A percentile compares a stretch with the other conserved stretches of the same genome.
These are phyloP conservation scores for Periconia sp. DNA, from an alignment of 2,329 filamentous ascomycete species.

Conservation along the genomic window DNA sequence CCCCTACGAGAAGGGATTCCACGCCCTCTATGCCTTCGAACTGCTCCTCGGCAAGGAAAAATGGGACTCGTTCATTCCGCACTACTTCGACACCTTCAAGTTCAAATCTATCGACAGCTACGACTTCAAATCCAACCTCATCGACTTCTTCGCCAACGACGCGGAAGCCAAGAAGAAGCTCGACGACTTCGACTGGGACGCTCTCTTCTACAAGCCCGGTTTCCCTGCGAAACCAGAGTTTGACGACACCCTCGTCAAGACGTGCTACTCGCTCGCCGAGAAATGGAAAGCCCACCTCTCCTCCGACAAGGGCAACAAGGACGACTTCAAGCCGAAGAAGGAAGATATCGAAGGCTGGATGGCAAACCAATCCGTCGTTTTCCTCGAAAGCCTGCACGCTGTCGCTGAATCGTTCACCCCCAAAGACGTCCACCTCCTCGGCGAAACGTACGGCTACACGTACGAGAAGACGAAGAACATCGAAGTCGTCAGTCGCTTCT, in stretches of 20 bases:
- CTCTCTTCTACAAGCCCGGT: conserved; percentile 84
- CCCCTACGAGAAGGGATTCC: conserved; percentile 96
- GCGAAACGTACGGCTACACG: conserved; percentile 67
- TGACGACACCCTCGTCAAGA: conserved; percentile 82
- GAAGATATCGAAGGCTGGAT: conserved; percentile 74
- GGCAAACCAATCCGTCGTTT: conserved; percentile 88
- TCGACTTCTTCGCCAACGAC: conserved; percentile 80
- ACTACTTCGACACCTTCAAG: conserved; percentile 87
- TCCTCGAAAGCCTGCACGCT: conserved; percentile 77
- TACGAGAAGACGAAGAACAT: conserved; percentile 73
- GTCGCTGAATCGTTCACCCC: conserved; percentile 65
- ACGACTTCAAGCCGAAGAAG: conserved; percentile 60
- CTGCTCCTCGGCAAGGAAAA: conserved; percentile 79
- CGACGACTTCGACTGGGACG: conserved; percentile 81
- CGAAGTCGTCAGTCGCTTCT: conserved; percentile 81
- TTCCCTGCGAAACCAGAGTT: conserved; percentile 89
- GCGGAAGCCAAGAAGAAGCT: conserved; percentile 64
- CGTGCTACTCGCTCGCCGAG: conserved; percentile 78
- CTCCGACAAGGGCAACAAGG: conserved; percentile 7
- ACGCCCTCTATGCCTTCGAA: conserved; percentile 89
- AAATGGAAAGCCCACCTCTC: conserved; percentile 69
- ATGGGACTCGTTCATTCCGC: conserved; percentile 93
- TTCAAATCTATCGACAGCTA: conserved; percentile 88
- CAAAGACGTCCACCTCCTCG: conserved; percentile 70
- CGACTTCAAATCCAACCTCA: conserved; percentile 86